Conservation (phyloP, 768 basidiomycete genomes). For the Crassisporium funariophilum region DNA sequence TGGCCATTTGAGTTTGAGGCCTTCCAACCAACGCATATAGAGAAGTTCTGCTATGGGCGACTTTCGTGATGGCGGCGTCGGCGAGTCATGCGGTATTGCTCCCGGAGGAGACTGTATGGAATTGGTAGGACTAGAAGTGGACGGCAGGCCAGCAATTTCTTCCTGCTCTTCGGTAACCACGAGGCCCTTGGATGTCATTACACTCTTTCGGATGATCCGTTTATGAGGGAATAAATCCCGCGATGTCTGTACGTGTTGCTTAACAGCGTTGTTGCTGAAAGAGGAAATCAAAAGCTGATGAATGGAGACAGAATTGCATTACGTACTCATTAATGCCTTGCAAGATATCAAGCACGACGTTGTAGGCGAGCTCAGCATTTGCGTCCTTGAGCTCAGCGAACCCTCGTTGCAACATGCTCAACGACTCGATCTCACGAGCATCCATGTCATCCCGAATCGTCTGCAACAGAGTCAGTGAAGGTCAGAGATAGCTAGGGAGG, state of each 20-base stretch:
- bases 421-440: slow-evolving; percentile 82
- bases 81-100: slow-evolving; percentile 35
- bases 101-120: slow-evolving; percentile 21
- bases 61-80: slow-evolving; percentile 51
- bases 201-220: slow-evolving; percentile 75
- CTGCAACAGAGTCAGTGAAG: slow-evolving; percentile 36
- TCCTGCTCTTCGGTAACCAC: slow-evolving; percentile 84
- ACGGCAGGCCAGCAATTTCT: slow-evolving; percentile 56
- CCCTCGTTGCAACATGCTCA: slow-evolving; percentile 88
- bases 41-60: slow-evolving; percentile 94
- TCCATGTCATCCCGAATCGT: slow-evolving; percentile 83
- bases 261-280: slow-evolving; percentile 71
- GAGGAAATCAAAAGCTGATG: slow-evolving; percentile 5
- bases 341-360: slow-evolving; percentile 85
- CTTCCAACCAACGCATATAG: slow-evolving; percentile 97
- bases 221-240: slow-evolving; percentile 80
- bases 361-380: slow-evolving; percentile 86
- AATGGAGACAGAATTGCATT: slow-evolving; percentile 2
- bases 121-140: slow-evolving; percentile 36
- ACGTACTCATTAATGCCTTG: slow-evolving; percentile 90
- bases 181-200: slow-evolving; percentile 83
- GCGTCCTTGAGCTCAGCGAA: slow-evolving; percentile 83
- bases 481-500: background rate
- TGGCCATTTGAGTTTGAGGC: slow-evolving; percentile 89
- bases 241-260: slow-evolving; percentile 82